A percentile compares a stretch with the other conserved stretches of the same genome.
Conservation (phyloP, 108 stramenopile genomes). For the Schizochytrium sp. region DNA sequence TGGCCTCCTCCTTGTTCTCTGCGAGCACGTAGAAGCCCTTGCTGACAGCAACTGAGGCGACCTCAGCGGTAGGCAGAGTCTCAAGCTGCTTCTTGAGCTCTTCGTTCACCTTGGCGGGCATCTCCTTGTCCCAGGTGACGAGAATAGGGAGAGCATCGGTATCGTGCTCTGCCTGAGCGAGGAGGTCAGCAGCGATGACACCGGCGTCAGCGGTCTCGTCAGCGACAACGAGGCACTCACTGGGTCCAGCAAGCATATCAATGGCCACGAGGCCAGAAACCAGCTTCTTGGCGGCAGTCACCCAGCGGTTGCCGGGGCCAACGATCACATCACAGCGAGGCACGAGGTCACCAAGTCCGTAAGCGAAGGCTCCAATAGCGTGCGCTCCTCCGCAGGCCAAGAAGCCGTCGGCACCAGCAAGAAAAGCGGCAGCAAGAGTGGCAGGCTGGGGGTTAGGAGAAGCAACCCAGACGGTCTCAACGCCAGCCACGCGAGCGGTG, state of each 20-base stretch:
- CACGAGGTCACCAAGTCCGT: conserved; percentile 81
- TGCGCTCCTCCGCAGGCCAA: conserved; percentile 94
- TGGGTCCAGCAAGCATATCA: conserved; percentile 99
- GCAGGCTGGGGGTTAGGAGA: conserved; percentile 90
- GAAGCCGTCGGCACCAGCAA: conserved; percentile 88
- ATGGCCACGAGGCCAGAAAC: conserved; percentile 88
- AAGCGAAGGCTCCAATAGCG: conserved; percentile 93
- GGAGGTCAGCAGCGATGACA: conserved; percentile 96
- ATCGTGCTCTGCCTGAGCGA: conserved; percentile 99
- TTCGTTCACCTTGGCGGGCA: conserved; percentile 83
- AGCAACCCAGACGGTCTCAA: conserved; percentile 87
- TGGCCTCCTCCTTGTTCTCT: conserved; percentile 84
- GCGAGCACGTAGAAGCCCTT: conserved; percentile 71
- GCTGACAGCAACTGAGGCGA: conserved; percentile 24
- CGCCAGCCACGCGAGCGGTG: conserved; percentile 95
- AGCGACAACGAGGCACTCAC: conserved; percentile 95
- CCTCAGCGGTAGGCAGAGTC: conserved; percentile 77
- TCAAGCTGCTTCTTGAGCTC: conserved; percentile 81
- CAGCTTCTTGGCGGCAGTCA: conserved; percentile 95
- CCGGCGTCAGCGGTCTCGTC: conserved; percentile 89
- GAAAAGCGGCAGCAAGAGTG: conserved; percentile 91
- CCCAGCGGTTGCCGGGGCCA: conserved; percentile 99
- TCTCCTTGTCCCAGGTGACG: conserved; percentile 75
- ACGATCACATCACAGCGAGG: conserved; percentile 94
- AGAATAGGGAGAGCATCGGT: conserved; percentile 95